Percentiles rank a stretch among this genome's conserved stretches.
phyloP scores from a whole-genome alignment of 192 early-diverging fungal species.

The Entomortierella beljakovae region DNA sequence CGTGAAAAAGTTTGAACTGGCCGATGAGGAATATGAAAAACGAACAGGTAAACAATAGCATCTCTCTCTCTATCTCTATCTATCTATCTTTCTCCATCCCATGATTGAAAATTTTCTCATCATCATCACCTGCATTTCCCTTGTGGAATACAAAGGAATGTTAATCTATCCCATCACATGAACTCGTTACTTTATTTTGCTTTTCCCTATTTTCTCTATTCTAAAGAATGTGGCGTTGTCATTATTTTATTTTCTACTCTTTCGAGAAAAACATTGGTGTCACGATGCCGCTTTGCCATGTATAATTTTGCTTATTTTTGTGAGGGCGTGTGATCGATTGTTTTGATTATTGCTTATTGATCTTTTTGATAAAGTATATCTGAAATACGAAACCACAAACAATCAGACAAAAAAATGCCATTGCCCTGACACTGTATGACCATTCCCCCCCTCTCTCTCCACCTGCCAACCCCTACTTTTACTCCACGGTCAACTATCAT shows the following conservation, averaged over 20 bases:
- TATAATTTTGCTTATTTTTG: neutral
- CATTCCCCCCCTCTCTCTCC: too few relatives aligned
- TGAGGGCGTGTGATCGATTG: neutral
- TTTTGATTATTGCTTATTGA: neutral
- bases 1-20: constrained; percentile 95
- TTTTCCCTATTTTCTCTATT: neutral
- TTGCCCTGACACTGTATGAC: too few relatives aligned
- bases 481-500: too few relatives aligned
- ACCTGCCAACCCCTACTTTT: too few relatives aligned
- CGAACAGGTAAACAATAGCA: constrained; percentile 63
- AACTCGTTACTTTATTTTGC: neutral
- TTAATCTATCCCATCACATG: neutral
- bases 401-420: too few relatives aligned
- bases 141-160: too few relatives aligned
- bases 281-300: neutral
- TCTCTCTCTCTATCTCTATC: neutral
- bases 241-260: neutral
- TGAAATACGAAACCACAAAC: too few relatives aligned
- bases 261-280: neutral
- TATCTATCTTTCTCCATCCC: neutral
- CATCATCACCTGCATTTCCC: constrained; percentile 1
- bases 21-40: constrained; percentile 90
- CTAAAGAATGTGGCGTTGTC: constrained; percentile 1
- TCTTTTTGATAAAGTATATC: too few relatives aligned
- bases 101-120: neutral